A percentile compares a stretch with the other conserved stretches of the same genome.
Conservation (phyloP, 2,329 filamentous ascomycete species). For the Claviceps sp. region DNA sequence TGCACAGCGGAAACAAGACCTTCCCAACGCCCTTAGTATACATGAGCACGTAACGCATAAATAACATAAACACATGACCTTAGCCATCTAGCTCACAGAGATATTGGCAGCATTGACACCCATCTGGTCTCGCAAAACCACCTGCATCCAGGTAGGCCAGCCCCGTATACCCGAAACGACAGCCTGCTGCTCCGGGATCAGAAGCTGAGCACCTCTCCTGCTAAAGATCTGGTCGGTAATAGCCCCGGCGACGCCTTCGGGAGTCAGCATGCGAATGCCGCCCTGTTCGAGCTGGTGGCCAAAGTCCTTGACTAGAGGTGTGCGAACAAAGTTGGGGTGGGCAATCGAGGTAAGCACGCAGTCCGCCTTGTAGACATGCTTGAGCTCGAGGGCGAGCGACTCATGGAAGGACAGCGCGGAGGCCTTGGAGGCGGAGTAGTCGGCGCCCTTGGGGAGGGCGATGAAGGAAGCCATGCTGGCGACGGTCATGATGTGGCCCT, state of each 20-base stretch:
- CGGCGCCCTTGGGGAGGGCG: slow-evolving; percentile 45
- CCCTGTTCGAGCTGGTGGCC: slow-evolving; percentile 13
- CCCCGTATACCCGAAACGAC: slow-evolving; percentile 22
- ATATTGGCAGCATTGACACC: background rate
- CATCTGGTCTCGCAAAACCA: slow-evolving; percentile 18
- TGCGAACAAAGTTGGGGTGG: slow-evolving; percentile 41
- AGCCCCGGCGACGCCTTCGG: slow-evolving; percentile 25
- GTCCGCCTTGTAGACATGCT: slow-evolving; percentile 44
- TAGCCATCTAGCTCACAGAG: background rate
- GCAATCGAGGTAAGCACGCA: slow-evolving; percentile 51
- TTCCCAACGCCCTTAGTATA: background rate
- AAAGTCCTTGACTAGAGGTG: slow-evolving; percentile 27
- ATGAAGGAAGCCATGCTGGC: slow-evolving; percentile 52
- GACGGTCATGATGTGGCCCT: slow-evolving; percentile 60
- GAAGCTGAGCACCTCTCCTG: slow-evolving; percentile 30
- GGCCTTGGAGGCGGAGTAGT: slow-evolving; percentile 54
- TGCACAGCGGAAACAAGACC: too few relatives aligned
- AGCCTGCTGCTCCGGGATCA: slow-evolving; percentile 23
- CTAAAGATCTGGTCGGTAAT: slow-evolving; percentile 32
- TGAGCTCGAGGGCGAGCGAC: slow-evolving; percentile 41
- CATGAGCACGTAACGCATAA: background rate
- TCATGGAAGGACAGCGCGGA: slow-evolving; percentile 56
- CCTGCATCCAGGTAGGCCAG: slow-evolving; percentile 25
- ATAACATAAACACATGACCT: background rate
- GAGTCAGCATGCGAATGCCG: slow-evolving; percentile 17